These are phyloP conservation scores for Silene vulgaris DNA, from an alignment of 179 eudicot genomes.

Conservation along the genomic window DNA sequence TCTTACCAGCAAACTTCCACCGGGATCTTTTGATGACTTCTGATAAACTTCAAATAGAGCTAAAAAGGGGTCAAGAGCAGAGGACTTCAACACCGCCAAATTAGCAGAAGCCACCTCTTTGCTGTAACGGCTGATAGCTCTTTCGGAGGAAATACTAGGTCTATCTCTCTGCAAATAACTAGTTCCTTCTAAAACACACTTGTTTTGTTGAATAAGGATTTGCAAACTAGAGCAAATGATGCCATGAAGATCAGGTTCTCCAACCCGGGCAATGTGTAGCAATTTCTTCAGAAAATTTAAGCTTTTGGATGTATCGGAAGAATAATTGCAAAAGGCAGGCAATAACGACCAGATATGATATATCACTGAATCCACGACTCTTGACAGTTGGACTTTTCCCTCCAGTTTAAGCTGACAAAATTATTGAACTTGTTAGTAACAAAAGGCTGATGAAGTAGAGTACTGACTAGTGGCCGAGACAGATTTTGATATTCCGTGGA, in stretches of 20 bases:
- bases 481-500: neutral
- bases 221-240: slow-evolving; percentile 79
- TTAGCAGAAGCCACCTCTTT: slow-evolving; percentile 58
- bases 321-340: slow-evolving; percentile 94
- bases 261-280: slow-evolving; percentile 46
- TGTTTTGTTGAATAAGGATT: slow-evolving; percentile 80
- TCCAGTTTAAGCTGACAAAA: slow-evolving; percentile 66
- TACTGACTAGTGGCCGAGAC: neutral
- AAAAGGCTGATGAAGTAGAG: neutral
- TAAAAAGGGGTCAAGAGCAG: slow-evolving; percentile 52
- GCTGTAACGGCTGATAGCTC: slow-evolving; percentile 56
- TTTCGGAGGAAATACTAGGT: slow-evolving; percentile 40
- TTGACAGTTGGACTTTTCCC: slow-evolving; percentile 60
- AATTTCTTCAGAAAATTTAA: slow-evolving; percentile 52
- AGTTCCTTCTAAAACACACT: slow-evolving; percentile 47
- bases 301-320: slow-evolving; percentile 67
- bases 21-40: slow-evolving; percentile 59
- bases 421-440: slow-evolving; percentile 15
- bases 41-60: slow-evolving; percentile 51
- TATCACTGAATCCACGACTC: slow-evolving; percentile 61
- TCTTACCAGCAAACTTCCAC: slow-evolving; percentile 78
- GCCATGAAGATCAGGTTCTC: slow-evolving; percentile 69
- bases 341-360: slow-evolving; percentile 83
- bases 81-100: slow-evolving; percentile 50
- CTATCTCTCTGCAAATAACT: slow-evolving; percentile 34